Evolutionary conservation across 2,329 filamentous ascomycete species (phyloP), one percentile per base, ranked within the genome.

Genomic region (Aspergillus nomiae): DNA sequence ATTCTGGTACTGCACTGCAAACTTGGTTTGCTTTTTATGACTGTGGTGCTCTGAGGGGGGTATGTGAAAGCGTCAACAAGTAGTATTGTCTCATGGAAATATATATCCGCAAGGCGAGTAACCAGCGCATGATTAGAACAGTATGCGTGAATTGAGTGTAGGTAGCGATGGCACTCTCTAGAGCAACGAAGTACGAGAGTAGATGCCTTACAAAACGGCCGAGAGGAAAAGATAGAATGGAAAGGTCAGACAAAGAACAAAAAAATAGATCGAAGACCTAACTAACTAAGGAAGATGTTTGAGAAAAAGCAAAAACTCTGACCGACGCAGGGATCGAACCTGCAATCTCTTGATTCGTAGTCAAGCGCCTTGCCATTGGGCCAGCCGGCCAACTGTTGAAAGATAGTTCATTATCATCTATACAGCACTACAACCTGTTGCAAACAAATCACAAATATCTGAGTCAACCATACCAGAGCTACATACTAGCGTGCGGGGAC

Each of bases 261-360:
- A 24, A 32, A 38, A 24, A 4, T 9, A 16, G 12, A 6, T 16
- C 12, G 14, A 16, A 36, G 5, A 36, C 19, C 10, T 24, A 24
- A 24, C 21, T 24, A 24, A n/a, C n/a, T 26, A 4, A 26, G 26
- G 26, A 1, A 36, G 14, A 36, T 19, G 21, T 6, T 14, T 2
- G n/a, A 24, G 19, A 38, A 30, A 24, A 14, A 56, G 16, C 12
- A 56, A 62, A 62, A 68, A 62, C 3, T 59, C 51, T 75, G 74
- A 75, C 73, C 74, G 69, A 75, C 74, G 73, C 73, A 75, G 74
- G 74, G 68, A 62, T 80, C 78, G 79, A 81, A 81, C 80, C 78
- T 79, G 76, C 78, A 82, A 81, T 81, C 80, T 81, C 77, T 80
- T 81, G 80, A 82, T 55, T 16, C 51, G 51, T 55, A 55, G 51